Evolutionary conservation across 2,329 filamentous ascomycete species (phyloP).

Genomic region (Incumbomyces delicatus): DNA sequence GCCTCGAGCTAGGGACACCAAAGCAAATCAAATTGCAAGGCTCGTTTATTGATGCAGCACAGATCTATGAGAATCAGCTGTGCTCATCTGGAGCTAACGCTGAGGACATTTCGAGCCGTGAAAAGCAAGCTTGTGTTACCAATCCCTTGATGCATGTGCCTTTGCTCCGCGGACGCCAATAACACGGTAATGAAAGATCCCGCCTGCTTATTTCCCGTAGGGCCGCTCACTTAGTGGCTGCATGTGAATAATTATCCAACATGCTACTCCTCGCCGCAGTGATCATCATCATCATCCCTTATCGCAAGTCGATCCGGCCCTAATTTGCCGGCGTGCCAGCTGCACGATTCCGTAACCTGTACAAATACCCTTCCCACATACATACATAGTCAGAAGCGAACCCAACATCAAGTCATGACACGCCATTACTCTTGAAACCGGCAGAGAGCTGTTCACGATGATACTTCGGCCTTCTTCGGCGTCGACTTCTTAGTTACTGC

Average conservation of each 20-base stretch:
- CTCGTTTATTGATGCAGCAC: not conserved
- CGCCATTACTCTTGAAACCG: not conserved
- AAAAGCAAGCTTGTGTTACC: not conserved
- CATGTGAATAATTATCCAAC: too few species aligned
- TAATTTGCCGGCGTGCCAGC: not conserved
- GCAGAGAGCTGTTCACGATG: constrained; percentile 14
- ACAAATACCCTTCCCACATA: constrained; percentile 4
- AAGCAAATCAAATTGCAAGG: not conserved
- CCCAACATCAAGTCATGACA: constrained; percentile 6
- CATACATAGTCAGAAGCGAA: constrained; percentile 1
- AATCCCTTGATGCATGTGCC: not conserved
- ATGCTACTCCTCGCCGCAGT: too few species aligned
- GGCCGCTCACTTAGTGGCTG: too few species aligned
- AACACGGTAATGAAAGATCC: not conserved
- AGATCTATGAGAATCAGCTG: not conserved
- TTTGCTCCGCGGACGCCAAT: not conserved
- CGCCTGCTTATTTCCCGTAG: not conserved
- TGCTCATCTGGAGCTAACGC: not conserved
- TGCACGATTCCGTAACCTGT: not conserved
- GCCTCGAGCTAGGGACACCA: too few species aligned
- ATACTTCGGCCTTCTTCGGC: constrained; percentile 30
- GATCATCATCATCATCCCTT: too few species aligned
- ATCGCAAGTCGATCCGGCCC: not conserved
- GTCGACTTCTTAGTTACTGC: constrained; percentile 36
- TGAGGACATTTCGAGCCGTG: not conserved